Conservation (phyloP, 2,329 filamentous ascomycete genomes). For the Penicillium hordei region DNA sequence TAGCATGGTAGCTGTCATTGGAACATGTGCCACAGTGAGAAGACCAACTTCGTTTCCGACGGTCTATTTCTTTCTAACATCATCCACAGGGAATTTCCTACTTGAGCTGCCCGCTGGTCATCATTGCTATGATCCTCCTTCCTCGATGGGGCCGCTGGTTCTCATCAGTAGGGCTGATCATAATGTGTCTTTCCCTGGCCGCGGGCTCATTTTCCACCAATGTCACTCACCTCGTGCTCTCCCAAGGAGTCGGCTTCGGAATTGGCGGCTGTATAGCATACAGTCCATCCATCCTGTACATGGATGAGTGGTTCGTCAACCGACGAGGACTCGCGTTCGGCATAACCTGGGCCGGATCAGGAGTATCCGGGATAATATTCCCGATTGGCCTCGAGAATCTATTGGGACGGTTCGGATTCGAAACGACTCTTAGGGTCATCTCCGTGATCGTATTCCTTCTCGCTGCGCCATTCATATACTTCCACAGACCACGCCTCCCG, state of each 20-base stretch:
- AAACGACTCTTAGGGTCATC: constrained; percentile 47
- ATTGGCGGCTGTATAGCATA: constrained; percentile 51
- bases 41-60: rapidly evolving
- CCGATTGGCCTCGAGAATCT: constrained; percentile 48
- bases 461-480: constrained; percentile 30
- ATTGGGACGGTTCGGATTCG: constrained; percentile 44
- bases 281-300: constrained; percentile 48
- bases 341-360: constrained; percentile 44
- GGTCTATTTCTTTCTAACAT: background rate
- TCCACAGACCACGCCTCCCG: constrained; percentile 47
- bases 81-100: constrained; percentile 26
- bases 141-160: constrained; percentile 23
- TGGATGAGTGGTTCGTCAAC: constrained; percentile 55
- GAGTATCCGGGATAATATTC: constrained; percentile 45
- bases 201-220: constrained; percentile 28
- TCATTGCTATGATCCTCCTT: constrained; percentile 23
- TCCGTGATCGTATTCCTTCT: constrained; percentile 33
- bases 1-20: constrained; percentile 31
- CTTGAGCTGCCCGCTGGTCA: constrained; percentile 24
- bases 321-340: constrained; percentile 47
- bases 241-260: constrained; percentile 38
- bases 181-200: constrained; percentile 28
- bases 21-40: constrained; percentile 33
- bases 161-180: constrained; percentile 20
- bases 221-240: constrained; percentile 27